These are phyloP conservation scores for Chrysopogon serrulatus DNA, from an alignment of 176 grass and related monocot species.

Conservation along the genomic window DNA sequence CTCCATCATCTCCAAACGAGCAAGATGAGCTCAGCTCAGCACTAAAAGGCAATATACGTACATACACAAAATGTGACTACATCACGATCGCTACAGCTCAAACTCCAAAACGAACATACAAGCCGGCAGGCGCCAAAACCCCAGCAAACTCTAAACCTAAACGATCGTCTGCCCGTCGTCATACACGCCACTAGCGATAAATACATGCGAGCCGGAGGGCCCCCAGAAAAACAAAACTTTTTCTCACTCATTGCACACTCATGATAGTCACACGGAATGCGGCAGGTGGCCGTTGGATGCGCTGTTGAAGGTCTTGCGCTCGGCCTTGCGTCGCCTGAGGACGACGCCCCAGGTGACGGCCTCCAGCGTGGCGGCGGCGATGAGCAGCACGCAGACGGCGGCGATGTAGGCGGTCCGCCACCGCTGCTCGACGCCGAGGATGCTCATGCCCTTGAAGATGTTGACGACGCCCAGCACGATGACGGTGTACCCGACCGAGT, in stretches of 20 bases:
- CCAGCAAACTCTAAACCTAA: neutral
- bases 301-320: slow-evolving; percentile 28
- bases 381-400: slow-evolving; percentile 23
- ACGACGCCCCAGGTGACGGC: slow-evolving; percentile 51
- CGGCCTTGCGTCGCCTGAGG: slow-evolving; percentile 14
- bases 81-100: neutral
- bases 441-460: slow-evolving; percentile 60
- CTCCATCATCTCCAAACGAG: neutral
- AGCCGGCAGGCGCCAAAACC: neutral
- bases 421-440: slow-evolving; percentile 39
- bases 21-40: neutral
- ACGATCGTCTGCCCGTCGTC: neutral
- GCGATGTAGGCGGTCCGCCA: slow-evolving; percentile 46
- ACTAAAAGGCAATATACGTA: neutral
- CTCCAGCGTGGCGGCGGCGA: slow-evolving; percentile 31
- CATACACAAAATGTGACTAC: neutral
- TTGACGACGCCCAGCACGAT: slow-evolving; percentile 48
- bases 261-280: neutral
- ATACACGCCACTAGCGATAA: neutral
- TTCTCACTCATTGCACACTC: neutral
- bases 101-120: neutral
- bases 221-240: neutral
- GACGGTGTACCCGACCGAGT: slow-evolving; percentile 51
- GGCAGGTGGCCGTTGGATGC: slow-evolving; percentile 10
- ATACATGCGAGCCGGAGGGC: no score